These are phyloP conservation scores for Suhomyces panamericanus DNA, from an alignment of 1,139 yeast genomes.

Conservation along the genomic window DNA sequence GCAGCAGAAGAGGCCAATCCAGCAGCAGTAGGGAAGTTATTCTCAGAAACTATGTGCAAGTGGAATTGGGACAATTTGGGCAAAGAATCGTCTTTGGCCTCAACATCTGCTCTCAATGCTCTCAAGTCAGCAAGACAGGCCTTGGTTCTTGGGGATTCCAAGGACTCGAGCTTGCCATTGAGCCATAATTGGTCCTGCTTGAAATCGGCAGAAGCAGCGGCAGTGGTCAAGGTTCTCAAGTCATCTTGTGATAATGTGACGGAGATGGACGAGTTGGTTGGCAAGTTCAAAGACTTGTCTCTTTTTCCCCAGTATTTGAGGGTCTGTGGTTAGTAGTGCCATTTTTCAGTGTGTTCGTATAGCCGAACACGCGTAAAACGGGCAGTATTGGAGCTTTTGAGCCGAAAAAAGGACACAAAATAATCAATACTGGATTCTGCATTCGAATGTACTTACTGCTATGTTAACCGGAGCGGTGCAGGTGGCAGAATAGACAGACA, in stretches of 20 bases:
- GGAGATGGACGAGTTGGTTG: slow-evolving; percentile 93
- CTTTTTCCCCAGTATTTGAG: slow-evolving; percentile 98
- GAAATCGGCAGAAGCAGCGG: slow-evolving; percentile 62
- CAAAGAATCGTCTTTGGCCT: slow-evolving; percentile 46
- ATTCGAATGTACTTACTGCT: slow-evolving; percentile 57
- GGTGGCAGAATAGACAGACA: slow-evolving; percentile 66
- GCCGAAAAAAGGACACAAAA: not conserved
- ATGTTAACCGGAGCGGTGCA: slow-evolving; percentile 97
- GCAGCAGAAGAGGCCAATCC: slow-evolving; percentile 98
- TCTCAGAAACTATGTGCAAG: slow-evolving; percentile 84
- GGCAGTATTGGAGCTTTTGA: not conserved
- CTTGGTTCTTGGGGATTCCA: slow-evolving; percentile 68
- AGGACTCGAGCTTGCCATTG: slow-evolving; percentile 71
- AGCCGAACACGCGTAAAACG: too few species aligned
- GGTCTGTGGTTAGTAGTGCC: slow-evolving; percentile 50
- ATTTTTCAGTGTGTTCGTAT: not conserved
- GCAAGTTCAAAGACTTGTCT: slow-evolving; percentile 80
- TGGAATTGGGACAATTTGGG: slow-evolving; percentile 65
- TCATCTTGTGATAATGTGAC: slow-evolving; percentile 91
- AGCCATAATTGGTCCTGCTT: slow-evolving; percentile 73
- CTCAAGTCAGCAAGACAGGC: slow-evolving; percentile 82
- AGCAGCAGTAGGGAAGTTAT: slow-evolving; percentile 98
- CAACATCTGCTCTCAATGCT: slow-evolving; percentile 57
- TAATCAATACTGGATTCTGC: not conserved
- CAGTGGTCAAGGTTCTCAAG: slow-evolving; percentile 87